Base-by-base conservation (phyloP, 345 rosid species). In the Aethionema arabicum region DNA sequence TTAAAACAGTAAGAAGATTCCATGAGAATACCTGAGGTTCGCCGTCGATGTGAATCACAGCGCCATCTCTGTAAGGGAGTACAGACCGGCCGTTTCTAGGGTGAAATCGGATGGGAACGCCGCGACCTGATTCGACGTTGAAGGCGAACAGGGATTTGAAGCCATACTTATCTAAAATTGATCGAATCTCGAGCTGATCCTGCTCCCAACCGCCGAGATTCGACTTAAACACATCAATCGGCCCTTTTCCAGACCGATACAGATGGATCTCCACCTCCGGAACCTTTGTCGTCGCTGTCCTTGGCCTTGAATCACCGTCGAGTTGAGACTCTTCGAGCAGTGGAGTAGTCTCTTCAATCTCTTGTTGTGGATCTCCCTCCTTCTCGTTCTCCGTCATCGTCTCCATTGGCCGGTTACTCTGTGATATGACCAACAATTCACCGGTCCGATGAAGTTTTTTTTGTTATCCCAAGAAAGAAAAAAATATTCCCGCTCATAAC, bases 191-290 rank as follows among this genome's bases (percentile, higher is more conserved):
- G 55, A 93, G 83, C 85, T 90, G 91, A 75, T 90, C 82, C 78
- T 81, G 95, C 53, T 84, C 96, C 82, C 83, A 93, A 10, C 97
- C 97, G 21, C 85, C 87, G 63, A 87, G 75, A 54, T 56, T 74
- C 43, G 90, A 70, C 78, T 81, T 90, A 80, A 87, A 85, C 31
- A 81, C 96, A 52, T 72, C 88, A 74, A 85, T 82, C 74, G 99
- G 99, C 38, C 99, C 97, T 65, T 81, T 82, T 13, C 96, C 96
- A 42, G 40, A 59, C 63, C 82, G 69, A 64, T 83, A 84, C 35
- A 93, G 61, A 63, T 76, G 91, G 77, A 93, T 78, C 91, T 93
- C 96, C 12, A 83, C 82, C 69, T 84, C 95, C 56, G 90, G 91
- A 0, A 84, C 82, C 55, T 78, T 79, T 40, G 80, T 67, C 68